phyloP scores from a whole-genome alignment of 306 rosid genomes.

The Macrotyloma uniflorum region DNA sequence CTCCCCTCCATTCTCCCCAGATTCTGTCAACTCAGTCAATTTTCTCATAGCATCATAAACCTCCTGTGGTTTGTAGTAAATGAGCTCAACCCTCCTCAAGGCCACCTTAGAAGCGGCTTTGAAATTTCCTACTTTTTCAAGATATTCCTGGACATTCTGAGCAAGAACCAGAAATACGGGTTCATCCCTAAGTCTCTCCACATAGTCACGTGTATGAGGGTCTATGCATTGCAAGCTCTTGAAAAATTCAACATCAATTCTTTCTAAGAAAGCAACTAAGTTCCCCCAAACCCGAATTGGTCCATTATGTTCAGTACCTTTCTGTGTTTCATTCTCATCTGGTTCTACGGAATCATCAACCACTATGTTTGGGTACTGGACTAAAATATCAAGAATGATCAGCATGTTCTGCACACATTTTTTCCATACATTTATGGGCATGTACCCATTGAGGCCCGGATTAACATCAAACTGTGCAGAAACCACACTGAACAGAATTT shows the following conservation, averaged over 20 bases:
- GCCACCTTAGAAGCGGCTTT: conserved; percentile 90
- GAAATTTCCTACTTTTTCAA: conserved; percentile 64
- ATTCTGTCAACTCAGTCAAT: conserved; percentile 70
- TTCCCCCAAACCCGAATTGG: conserved; percentile 90
- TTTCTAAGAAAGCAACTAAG: conserved; percentile 84
- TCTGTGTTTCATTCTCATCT: conserved; percentile 91
- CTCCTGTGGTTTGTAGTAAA: conserved; percentile 92
- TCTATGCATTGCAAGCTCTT: conserved; percentile 97
- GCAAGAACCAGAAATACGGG: conserved; percentile 86
- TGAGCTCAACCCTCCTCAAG: conserved; percentile 76
- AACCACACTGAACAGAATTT: conserved; percentile 85
- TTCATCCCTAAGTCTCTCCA: conserved; percentile 91
- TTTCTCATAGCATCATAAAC: conserved; percentile 96
- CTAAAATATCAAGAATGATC: conserved; percentile 80
- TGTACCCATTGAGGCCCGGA: conserved; percentile 90
- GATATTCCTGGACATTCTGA: conserved; percentile 91
- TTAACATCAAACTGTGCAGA: conserved; percentile 98
- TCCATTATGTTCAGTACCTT: conserved; percentile 73
- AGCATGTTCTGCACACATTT: conserved; percentile 91
- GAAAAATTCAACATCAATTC: conserved; percentile 81
- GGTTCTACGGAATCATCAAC: conserved; percentile 87
- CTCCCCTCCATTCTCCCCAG: conserved; percentile 56
- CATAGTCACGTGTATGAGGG: conserved; percentile 97
- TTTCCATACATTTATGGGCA: conserved; percentile 96
- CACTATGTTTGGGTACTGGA: conserved; percentile 70